Base-by-base conservation (phyloP, 768 basidiomycete species). In the Tephrocybe sp. region DNA sequence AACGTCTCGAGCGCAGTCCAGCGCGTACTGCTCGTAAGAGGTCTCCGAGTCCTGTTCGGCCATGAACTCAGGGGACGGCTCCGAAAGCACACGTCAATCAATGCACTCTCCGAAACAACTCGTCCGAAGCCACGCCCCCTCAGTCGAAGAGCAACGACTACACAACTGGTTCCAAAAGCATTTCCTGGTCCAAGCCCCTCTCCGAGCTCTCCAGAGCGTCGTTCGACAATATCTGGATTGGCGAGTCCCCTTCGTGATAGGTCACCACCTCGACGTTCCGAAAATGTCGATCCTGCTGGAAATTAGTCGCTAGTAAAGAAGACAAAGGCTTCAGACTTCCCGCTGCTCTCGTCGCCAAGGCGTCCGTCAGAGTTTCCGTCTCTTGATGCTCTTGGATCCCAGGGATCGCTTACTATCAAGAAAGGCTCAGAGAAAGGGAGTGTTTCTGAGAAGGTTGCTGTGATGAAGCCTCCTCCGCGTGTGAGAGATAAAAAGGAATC, bases 261-360 rank as follows among this genome's bases (percentile, higher is more conserved):
- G 7, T 39, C 31, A 31, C 41, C 45, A 28, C 41, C 36, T 36
- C 19, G 12, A 19, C 1, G 24, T 4, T 43, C 48, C 21, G 49
- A 53, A 5, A 38, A 43, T 34, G 18, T 32, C 15, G 37, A 19
- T 40, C 9, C 44, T n/a, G n/a, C n/a, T 9, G 27, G 21, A 27
- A 45, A 40, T 12, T 19, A 40, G 30, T 27, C 21, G 24, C 18
- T 25, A 21, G 15, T 22, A 9, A 36, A 24, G 41, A 60, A 55
- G 26, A 51, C 49, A 26, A 56, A 58, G 46, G 53, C 49, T 1
- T 35, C 63, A 30, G 60, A 54, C 8, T 71, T 70, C 46, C 70
- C 69, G 13, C 22, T 22, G 9, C 21, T 49, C 28, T 53, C 59
- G 2, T 50, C 46, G 7, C 38, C 43, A 7, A 43, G 27, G 28